A percentile compares a stretch with the other conserved stretches of the same genome.
These are phyloP conservation scores for Corylus avellana DNA, from an alignment of 306 rosid species.

Conservation along the genomic window DNA sequence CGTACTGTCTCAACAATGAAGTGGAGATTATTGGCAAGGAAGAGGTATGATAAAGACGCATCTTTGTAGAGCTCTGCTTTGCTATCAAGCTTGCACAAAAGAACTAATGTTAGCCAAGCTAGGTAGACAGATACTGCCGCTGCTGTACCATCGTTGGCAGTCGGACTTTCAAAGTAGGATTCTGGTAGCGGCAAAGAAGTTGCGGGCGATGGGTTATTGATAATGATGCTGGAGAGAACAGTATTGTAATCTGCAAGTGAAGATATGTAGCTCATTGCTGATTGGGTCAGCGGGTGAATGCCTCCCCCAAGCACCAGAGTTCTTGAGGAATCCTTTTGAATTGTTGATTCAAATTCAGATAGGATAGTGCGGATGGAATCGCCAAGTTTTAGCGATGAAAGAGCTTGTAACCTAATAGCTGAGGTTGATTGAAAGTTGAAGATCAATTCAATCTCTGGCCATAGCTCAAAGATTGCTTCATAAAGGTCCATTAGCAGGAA, in stretches of 20 bases:
- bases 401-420: conserved; percentile 36
- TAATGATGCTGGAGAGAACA: conserved; percentile 39
- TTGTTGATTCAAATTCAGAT: conserved; percentile 37
- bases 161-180: conserved; percentile 22
- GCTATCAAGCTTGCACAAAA: conserved; percentile 51
- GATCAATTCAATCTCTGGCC: conserved; percentile 42
- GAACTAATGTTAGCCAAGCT: conserved; percentile 56
- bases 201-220: conserved; percentile 26
- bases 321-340: conserved; percentile 43
- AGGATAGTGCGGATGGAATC: conserved; percentile 38
- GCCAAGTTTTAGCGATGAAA: conserved; percentile 35
- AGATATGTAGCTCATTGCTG: conserved; percentile 41
- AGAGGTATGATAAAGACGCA: conserved; percentile 47
- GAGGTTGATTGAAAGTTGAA: conserved; percentile 43
- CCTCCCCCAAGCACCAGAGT: conserved; percentile 37
- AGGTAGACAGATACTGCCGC: conserved; percentile 33
- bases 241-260: conserved; percentile 36
- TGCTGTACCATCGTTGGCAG: conserved; percentile 23
- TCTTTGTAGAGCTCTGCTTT: conserved; percentile 51
- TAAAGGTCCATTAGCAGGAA: conserved; percentile 41
- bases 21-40: conserved; percentile 50
- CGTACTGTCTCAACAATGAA: conserved; percentile 46
- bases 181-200: conserved; percentile 26
- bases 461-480: conserved; percentile 40
- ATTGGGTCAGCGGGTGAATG: conserved; percentile 46